Evolutionary conservation across 2,329 filamentous ascomycete genomes (phyloP).

Genomic region (Cadophora malorum): DNA sequence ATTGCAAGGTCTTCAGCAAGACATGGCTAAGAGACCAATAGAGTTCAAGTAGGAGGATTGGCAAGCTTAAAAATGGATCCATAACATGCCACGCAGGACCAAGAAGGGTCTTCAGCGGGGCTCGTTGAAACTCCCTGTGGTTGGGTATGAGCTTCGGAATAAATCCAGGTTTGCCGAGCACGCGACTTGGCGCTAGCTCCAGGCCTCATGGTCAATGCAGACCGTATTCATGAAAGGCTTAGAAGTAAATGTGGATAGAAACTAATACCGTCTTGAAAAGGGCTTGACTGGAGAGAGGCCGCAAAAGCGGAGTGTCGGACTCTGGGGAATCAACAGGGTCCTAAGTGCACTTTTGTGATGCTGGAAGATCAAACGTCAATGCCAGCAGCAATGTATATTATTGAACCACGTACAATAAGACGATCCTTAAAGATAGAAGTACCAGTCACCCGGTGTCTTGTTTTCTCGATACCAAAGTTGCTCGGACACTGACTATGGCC

Average conservation of each 20-base stretch:
- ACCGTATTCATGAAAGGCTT: neutral
- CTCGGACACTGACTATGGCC: neutral
- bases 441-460: constrained; percentile 9
- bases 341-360: neutral
- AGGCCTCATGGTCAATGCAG: constrained; percentile 1
- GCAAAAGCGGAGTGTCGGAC: neutral
- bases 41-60: neutral
- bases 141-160: neutral
- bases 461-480: neutral
- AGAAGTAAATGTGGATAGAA: neutral
- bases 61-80: neutral
- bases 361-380: neutral
- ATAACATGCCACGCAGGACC: neutral
- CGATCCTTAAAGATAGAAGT: neutral
- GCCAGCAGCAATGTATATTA: neutral
- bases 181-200: neutral
- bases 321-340: neutral
- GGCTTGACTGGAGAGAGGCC: neutral
- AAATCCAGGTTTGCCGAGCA: neutral
- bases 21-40: neutral
- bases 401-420: neutral
- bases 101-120: too few species aligned
- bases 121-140: neutral
- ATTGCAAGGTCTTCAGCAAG: neutral
- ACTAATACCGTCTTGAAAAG: neutral